Percentiles rank a stretch among this genome's conserved stretches.
Conservation (phyloP, 1,139 yeast species). For the Entelexis paramagnoliae region DNA sequence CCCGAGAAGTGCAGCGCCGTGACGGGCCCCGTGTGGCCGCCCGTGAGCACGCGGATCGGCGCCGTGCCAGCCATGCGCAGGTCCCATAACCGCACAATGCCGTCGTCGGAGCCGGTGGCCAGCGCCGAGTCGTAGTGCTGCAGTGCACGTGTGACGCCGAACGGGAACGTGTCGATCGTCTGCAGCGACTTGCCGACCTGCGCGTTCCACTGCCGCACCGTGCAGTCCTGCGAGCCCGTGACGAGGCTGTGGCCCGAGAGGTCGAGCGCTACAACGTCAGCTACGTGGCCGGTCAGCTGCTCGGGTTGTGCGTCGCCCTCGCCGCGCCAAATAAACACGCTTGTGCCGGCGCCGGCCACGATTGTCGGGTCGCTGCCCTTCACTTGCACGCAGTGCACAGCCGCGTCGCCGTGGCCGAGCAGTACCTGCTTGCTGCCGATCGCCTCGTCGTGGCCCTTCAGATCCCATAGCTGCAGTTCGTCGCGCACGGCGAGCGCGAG, state of each 20-base stretch:
- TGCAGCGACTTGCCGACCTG: slow-evolving; percentile 48
- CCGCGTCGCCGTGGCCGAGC: neutral
- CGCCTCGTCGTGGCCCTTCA: slow-evolving; percentile 29
- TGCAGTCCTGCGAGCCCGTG: slow-evolving; percentile 49
- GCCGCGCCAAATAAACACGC: slow-evolving; percentile 47
- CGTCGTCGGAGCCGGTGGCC: slow-evolving; percentile 71
- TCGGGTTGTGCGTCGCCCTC: slow-evolving; percentile 27
- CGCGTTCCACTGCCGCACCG: slow-evolving; percentile 53
- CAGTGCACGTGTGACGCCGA: slow-evolving; percentile 40
- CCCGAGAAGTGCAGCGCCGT: slow-evolving; percentile 62
- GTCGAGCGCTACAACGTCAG: slow-evolving; percentile 52
- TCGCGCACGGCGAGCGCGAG: slow-evolving; percentile 72
- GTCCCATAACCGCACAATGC: slow-evolving; percentile 67
- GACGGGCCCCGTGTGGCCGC: slow-evolving; percentile 64
- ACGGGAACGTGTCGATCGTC: slow-evolving; percentile 47
- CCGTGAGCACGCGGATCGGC: slow-evolving; percentile 38
- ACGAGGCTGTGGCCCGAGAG: slow-evolving; percentile 43
- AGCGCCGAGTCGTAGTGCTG: slow-evolving; percentile 62
- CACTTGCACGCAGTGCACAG: slow-evolving; percentile 8
- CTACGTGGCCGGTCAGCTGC: slow-evolving; percentile 53
- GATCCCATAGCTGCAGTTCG: slow-evolving; percentile 79
- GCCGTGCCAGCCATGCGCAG: slow-evolving; percentile 44
- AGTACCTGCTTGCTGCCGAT: neutral
- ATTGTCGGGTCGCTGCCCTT: slow-evolving; percentile 13
- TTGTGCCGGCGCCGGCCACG: slow-evolving; percentile 14